These are phyloP conservation scores for Triticum aestivum DNA, from an alignment of 176 grass and related monocot species.

Conservation along the genomic window DNA sequence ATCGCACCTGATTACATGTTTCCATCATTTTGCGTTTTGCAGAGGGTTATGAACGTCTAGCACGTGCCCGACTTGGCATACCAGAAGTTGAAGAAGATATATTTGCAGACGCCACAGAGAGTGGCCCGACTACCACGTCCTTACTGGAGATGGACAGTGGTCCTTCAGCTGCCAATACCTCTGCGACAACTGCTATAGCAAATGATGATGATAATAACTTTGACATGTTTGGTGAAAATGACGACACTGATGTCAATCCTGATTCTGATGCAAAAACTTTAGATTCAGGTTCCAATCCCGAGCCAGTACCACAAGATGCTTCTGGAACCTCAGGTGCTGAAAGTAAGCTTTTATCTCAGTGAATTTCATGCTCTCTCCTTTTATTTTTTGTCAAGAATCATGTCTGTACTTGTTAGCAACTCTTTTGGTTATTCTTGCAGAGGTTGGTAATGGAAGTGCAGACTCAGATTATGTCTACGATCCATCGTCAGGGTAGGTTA, in stretches of 20 bases:
- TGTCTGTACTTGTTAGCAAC: neutral
- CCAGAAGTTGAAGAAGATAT: slow-evolving; percentile 49
- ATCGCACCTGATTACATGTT: slow-evolving; percentile 1
- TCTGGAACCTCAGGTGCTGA: slow-evolving; percentile 33
- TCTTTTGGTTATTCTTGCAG: slow-evolving; percentile 44
- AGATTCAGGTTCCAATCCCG: slow-evolving; percentile 34
- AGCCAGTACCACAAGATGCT: slow-evolving; percentile 31
- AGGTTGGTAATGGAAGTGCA: slow-evolving; percentile 45
- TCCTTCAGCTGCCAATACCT: slow-evolving; percentile 49
- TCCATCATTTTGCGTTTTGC: slow-evolving; percentile 19
- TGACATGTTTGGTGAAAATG: slow-evolving; percentile 85
- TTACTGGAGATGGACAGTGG: slow-evolving; percentile 53
- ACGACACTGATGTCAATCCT: slow-evolving; percentile 60
- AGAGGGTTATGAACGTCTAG: slow-evolving; percentile 90
- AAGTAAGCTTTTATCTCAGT: slow-evolving; percentile 18
- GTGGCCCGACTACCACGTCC: slow-evolving; percentile 39
- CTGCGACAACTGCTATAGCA: slow-evolving; percentile 26
- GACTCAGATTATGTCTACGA: slow-evolving; percentile 87
- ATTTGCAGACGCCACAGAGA: slow-evolving; percentile 45
- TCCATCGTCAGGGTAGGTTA: slow-evolving; percentile 72
- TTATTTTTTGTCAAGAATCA: neutral
- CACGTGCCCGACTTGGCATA: slow-evolving; percentile 51
- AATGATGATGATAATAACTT: slow-evolving; percentile 59
- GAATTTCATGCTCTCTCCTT: neutral
- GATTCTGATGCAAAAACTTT: slow-evolving; percentile 35